A percentile compares a stretch with the other conserved stretches of the same genome.
These are phyloP conservation scores for Simplicillium sp. DNA, from an alignment of 2,329 filamentous ascomycete genomes.

Conservation along the genomic window DNA sequence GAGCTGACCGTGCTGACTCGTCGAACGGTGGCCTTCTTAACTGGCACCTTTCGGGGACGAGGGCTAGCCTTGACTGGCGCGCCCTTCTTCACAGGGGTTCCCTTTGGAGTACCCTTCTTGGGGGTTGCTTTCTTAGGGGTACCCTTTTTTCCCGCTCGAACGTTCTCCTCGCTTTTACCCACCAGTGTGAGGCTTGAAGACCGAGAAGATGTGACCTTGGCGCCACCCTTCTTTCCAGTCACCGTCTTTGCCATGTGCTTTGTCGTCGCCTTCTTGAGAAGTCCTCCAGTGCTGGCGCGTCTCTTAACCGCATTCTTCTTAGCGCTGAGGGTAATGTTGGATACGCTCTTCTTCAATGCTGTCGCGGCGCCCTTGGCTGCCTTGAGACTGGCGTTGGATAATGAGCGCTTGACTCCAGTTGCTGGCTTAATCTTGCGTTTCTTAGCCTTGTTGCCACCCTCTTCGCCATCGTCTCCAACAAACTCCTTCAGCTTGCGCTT, in stretches of 20 bases:
- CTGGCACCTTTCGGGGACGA: not conserved
- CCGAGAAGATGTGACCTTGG: constrained; percentile 6
- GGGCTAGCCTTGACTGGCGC: constrained; percentile 4
- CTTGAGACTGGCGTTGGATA: constrained; percentile 24
- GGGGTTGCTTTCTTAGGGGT: constrained; percentile 7
- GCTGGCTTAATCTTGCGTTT: constrained; percentile 28
- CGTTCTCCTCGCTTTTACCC: constrained; percentile 5
- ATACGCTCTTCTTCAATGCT: constrained; percentile 25
- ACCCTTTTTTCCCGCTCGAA: constrained; percentile 6
- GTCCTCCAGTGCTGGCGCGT: constrained; percentile 13
- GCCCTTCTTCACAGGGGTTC: constrained; percentile 4
- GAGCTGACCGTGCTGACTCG: no score
- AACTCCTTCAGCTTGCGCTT: constrained; percentile 50
- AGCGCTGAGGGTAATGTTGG: constrained; percentile 17
- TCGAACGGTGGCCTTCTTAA: not conserved
- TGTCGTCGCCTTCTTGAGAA: constrained; percentile 19
- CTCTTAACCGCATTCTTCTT: constrained; percentile 18
- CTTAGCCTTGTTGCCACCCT: constrained; percentile 35
- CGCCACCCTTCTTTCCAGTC: not conserved
- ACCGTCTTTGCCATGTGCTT: constrained; percentile 8
- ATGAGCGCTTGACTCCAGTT: constrained; percentile 22
- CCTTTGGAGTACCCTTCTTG: constrained; percentile 9
- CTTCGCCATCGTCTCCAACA: constrained; percentile 29
- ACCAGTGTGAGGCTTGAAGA: constrained; percentile 13
- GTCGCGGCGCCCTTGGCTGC: constrained; percentile 25